phyloP scores from a whole-genome alignment of 148 eudicot species.

The Drosera capensis region DNA sequence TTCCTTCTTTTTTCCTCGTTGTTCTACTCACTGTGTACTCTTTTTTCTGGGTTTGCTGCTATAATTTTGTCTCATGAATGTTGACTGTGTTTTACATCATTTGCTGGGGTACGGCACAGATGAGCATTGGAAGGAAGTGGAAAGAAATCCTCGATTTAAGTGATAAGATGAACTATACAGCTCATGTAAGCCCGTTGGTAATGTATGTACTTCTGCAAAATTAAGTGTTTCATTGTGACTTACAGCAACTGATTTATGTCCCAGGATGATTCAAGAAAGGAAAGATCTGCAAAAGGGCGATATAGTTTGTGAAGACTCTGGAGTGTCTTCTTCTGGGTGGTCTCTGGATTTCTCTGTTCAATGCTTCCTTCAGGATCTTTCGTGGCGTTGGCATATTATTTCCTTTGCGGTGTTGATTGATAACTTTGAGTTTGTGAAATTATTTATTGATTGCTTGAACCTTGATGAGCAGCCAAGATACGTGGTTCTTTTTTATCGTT shows the following conservation, averaged over 20 bases:
- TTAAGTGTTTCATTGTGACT: neutral
- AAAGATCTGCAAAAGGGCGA: slow-evolving; percentile 44
- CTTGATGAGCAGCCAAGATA: no score
- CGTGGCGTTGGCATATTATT: no score
- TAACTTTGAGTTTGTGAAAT: no score
- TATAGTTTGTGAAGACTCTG: slow-evolving; percentile 33
- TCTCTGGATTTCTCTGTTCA: no score
- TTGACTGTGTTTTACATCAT: neutral
- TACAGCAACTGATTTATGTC: neutral
- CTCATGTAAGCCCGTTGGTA: slow-evolving; percentile 30
- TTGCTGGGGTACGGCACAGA: slow-evolving; percentile 19
- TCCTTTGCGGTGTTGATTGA: no score
- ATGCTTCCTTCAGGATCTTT: no score
- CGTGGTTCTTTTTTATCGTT: no score
- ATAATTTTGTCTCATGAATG: neutral
- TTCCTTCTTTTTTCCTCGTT: no score
- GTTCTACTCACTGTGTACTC: no score
- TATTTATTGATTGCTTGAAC: no score
- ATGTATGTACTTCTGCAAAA: neutral
- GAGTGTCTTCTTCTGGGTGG: neutral
- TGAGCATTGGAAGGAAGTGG: slow-evolving; percentile 93
- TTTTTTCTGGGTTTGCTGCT: no score
- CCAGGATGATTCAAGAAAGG: slow-evolving; percentile 61
- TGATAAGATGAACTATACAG: slow-evolving; percentile 58
- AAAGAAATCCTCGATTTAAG: slow-evolving; percentile 55